Base-by-base conservation (phyloP, 1,284 basidiomycete genomes). In the Puccinia horiana region DNA sequence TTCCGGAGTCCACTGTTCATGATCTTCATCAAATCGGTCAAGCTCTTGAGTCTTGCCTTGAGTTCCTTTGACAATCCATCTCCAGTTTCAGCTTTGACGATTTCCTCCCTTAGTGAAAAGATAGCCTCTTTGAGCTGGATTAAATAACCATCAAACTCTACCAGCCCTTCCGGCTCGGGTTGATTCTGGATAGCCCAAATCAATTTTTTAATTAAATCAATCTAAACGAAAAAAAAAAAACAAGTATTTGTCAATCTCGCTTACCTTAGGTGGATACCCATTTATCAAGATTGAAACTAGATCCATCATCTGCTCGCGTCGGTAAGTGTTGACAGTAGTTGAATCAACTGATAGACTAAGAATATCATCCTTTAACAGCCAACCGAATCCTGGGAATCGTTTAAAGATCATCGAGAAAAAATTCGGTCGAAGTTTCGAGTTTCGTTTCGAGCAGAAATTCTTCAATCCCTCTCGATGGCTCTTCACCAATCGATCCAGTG, bases 401-500 rank as follows among this genome's bases (percentile, higher is more conserved):
- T 63, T 74, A 18, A 81, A 72, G 32, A 65, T 20, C n/a, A 16
- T n/a, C 42, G 40, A 49, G 37, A 81, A 81, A 37, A 81, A 81
- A 12, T 23, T 47, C 1, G 67, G 67, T 37, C 67, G 67, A 42
- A 81, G 72, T 61, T 37, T 72, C 2, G 78, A 74, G 2, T 32
- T 20, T 26, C 67, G 47, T 52, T 81, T 81, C 0, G 23, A 74
- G 44, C 67, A 73, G 63, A 73, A 81, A 18, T 74, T 54, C 18
- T 63, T 61, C 42, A 81, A 58, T 20, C 54, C 58, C 9, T 61
- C n/a, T 52, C 65, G 9, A 47, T 81, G 67, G 20, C 44, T 40
- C n/a, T 81, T 16, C 16, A 73, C 42, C 20, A 81, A 40, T n/a
- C 12, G 26, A 14, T 32, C 18, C 9, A 58, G 40, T 14, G 23